Evolutionary conservation across 176 grass and related monocot genomes (phyloP).

Genomic region (Oryza australiensis): DNA sequence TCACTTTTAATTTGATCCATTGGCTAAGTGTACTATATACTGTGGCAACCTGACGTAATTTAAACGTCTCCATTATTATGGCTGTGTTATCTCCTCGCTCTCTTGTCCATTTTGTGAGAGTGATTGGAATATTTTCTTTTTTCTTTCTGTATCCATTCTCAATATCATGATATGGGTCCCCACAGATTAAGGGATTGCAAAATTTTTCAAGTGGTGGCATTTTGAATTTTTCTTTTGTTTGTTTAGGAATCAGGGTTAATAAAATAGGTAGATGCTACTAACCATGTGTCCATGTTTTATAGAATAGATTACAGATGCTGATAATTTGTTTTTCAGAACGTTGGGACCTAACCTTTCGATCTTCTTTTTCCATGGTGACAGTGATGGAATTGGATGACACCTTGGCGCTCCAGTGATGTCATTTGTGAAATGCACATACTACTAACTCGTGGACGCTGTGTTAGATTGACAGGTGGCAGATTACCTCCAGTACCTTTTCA

Average conservation of each 20-base stretch:
- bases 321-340: not conserved
- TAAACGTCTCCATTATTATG: slow-evolving; percentile 39
- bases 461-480: not conserved
- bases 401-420: not conserved
- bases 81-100: not conserved
- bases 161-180: not conserved
- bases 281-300: not conserved
- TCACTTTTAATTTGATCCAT: not conserved
- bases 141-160: slow-evolving; percentile 9
- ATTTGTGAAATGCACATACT: slow-evolving; percentile 6
- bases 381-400: slow-evolving; percentile 14
- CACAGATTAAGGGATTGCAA: not conserved
- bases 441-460: not conserved
- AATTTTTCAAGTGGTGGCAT: not conserved
- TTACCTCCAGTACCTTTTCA: not conserved
- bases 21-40: not conserved
- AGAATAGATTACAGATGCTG: not conserved
- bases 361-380: not conserved
- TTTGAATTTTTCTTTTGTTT: not conserved
- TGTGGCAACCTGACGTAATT: slow-evolving; percentile 46
- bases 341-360: not conserved
- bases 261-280: not conserved
- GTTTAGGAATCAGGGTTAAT: not conserved
- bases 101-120: not conserved
- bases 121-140: slow-evolving; percentile 23